Conservation (phyloP, 2,329 filamentous ascomycete species). For the Cercospora berteroae region DNA sequence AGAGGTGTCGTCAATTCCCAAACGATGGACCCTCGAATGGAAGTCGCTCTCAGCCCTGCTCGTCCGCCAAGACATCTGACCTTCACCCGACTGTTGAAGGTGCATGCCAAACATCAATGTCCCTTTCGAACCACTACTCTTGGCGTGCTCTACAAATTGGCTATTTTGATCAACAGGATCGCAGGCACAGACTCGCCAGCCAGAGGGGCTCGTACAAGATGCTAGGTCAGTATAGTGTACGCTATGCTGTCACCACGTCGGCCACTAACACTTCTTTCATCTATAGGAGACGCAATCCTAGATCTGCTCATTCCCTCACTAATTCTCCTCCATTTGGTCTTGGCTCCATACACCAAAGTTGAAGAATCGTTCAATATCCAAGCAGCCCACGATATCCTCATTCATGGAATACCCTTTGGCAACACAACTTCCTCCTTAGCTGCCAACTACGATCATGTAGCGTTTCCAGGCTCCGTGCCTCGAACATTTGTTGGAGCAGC, state of each 20-base stretch:
- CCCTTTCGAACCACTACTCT: conserved; percentile 21
- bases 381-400: conserved; percentile 83
- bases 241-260: not conserved
- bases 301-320: conserved; percentile 58
- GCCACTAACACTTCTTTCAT: not conserved
- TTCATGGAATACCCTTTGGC: conserved; percentile 66
- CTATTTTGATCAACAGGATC: conserved; percentile 11
- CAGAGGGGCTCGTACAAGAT: not conserved
- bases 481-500: conserved; percentile 84
- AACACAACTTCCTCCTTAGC: conserved; percentile 39
- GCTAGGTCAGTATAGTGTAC: not conserved
- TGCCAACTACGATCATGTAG: conserved; percentile 79
- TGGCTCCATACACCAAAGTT: conserved; percentile 91
- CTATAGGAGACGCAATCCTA: conserved; percentile 49
- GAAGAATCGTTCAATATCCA: conserved; percentile 99
- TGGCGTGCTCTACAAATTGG: conserved; percentile 28
- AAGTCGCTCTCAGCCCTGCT: not conserved
- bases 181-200: not conserved
- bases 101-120: conserved; percentile 19
- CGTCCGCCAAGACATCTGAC: conserved; percentile 4
- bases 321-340: conserved; percentile 35
- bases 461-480: conserved; percentile 87
- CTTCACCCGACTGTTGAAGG: not conserved
- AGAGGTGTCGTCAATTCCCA: conserved; percentile 11
- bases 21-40: not conserved